Base-by-base conservation (phyloP, 225 moss, liverwort and hornwort species). In the Rhytidiadelphus loreus region DNA sequence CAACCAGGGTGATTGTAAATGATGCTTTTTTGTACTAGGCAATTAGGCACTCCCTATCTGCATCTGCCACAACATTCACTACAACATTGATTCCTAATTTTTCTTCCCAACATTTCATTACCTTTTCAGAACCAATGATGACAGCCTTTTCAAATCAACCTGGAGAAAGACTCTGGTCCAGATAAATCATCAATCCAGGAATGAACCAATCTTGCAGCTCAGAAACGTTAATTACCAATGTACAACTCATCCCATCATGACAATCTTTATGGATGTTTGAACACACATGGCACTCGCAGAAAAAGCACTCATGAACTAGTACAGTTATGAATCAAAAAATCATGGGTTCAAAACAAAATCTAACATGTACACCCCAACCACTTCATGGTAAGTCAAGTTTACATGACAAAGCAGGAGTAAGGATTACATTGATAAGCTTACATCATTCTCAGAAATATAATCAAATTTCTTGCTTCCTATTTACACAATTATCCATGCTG, bases 401-500 rank as follows among this genome's bases (percentile, higher is more conserved):
- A 57, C 18, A 57, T 28, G 39, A 28, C 79, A 26, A 78, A 39
- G 16, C 56, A 39, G 57, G 39, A 50, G 46, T 37, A 63, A 11
- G 8, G 24, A 43, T 44, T 13, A 32, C 65, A 63, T 33, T 20
- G 64, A 35, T 12, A n/a, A n/a, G n/a, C n/a, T n/a, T n/a, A 64
- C n/a, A 41, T 86, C 64, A 78, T 43, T 43, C 33, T 72, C 65
- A 83, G 72, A 66, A 90, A 79, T 83, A 53, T 66, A 44, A 80
- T 73, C 68, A 86, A 39, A 66, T 88, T 57, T 75, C 81, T 81
- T 76, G 75, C 14, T 75, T 86, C 63, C 69, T 28, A 30, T 90
- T 60, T 92, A 41, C 90, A 92, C 86, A 92, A 41, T 62, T 75
- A 63, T 76, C 84, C n/a, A 72, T 56, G 65, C 74, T 86, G 80